Percentiles rank a stretch among this genome's conserved stretches.
Conservation (phyloP, 176 grass and related monocot genomes). For the Echinochloa phyllopogon region DNA sequence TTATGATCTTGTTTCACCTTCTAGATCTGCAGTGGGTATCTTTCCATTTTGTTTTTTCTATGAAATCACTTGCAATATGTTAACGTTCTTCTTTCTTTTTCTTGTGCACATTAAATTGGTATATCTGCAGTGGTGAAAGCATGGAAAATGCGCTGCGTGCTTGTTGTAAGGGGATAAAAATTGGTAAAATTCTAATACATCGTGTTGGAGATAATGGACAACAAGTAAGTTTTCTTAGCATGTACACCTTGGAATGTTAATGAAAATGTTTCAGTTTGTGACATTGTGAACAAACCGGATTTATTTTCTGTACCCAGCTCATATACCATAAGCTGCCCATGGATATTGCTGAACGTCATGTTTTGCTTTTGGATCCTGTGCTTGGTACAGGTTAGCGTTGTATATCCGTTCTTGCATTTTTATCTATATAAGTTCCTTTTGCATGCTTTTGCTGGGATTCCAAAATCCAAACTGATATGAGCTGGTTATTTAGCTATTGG, state of each 20-base stretch:
- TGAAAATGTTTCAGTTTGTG: conserved; percentile 13
- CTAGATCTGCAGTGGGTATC: too few species aligned
- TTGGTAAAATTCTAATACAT: conserved; percentile 91
- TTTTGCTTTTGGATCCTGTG: conserved; percentile 94
- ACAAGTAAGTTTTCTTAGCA: conserved; percentile 51
- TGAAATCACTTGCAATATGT: conserved; percentile 4
- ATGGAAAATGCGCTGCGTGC: conserved; percentile 88
- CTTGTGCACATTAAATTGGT: conserved; percentile 15
- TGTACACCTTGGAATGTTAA: conserved; percentile 2
- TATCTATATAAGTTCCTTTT: background rate
- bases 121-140: conserved; percentile 74
- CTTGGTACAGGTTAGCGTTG: conserved; percentile 80
- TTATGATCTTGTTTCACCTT: background rate
- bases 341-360: conserved; percentile 86
- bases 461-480: background rate
- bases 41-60: background rate
- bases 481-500: background rate
- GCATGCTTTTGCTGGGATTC: conserved; percentile 2
- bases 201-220: conserved; percentile 78
- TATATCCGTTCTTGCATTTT: background rate
- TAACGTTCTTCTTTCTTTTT: background rate
- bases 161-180: conserved; percentile 88
- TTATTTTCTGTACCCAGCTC: conserved; percentile 59
- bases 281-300: conserved; percentile 24
- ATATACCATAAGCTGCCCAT: conserved; percentile 86